Conservation (phyloP, 306 rosid genomes). For the Gastrolobium bilobum region DNA sequence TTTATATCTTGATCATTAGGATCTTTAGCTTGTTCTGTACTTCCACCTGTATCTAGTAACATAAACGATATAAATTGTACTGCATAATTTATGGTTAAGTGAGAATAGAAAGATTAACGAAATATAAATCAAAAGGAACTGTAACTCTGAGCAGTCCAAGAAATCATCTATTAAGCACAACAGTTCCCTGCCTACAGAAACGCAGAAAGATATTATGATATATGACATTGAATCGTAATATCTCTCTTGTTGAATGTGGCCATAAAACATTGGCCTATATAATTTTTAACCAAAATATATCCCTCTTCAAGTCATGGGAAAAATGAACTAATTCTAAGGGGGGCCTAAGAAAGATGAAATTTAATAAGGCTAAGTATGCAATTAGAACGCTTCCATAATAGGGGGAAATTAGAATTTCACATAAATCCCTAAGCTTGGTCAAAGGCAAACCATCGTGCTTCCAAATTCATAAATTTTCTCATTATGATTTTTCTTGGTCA, state of each 20-base stretch:
- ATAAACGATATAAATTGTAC: constrained; percentile 9
- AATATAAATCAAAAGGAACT: constrained; percentile 29
- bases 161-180: constrained; percentile 10
- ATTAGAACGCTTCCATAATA: not conserved
- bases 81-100: not conserved
- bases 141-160: not conserved
- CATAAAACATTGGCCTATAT: not conserved
- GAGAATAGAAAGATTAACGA: not conserved
- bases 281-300: not conserved
- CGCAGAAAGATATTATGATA: not conserved
- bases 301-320: not conserved
- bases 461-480: constrained; percentile 10
- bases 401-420: constrained; percentile 2
- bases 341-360: not conserved
- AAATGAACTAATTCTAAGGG: not conserved
- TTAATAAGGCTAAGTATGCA: not conserved
- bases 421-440: not conserved
- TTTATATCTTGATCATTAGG: constrained; percentile 65
- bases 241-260: not conserved
- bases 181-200: not conserved
- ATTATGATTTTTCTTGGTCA: not conserved
- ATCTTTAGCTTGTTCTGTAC: constrained; percentile 56
- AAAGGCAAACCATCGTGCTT: too few species aligned
- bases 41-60: constrained; percentile 64
- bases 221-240: not conserved